Evolutionary conservation across 495 filamentous ascomycete genomes (phyloP).

Genomic region (Aspergillus olivimuriae): DNA sequence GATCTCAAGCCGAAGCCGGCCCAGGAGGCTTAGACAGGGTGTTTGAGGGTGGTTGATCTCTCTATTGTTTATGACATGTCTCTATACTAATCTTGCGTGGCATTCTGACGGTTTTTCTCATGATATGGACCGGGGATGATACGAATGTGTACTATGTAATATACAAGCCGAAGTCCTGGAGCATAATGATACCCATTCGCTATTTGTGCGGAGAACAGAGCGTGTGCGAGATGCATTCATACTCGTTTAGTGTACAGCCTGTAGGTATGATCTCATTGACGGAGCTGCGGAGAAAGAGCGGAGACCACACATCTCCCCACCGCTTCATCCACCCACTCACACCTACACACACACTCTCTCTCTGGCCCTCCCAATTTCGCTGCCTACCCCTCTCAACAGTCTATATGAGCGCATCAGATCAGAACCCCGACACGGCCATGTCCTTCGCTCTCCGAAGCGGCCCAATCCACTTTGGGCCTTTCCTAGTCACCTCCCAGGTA

Average conservation of each 20-base stretch:
- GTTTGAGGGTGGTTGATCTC: not conserved
- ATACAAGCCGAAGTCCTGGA: constrained; percentile 15
- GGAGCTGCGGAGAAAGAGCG: no score
- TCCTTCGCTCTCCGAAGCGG: constrained; percentile 21
- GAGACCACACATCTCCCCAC: no score
- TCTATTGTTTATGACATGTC: constrained; percentile 9
- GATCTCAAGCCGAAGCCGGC: not conserved
- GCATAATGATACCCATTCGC: constrained; percentile 36
- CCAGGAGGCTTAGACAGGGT: not conserved
- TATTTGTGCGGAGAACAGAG: no score
- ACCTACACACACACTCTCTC: not conserved
- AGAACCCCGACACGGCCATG: constrained; percentile 7
- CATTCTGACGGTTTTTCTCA: constrained; percentile 11
- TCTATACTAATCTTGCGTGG: constrained; percentile 15
- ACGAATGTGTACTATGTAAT: constrained; percentile 30
- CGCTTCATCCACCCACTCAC: not conserved
- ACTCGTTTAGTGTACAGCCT: no score
- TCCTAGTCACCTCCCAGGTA: constrained; percentile 43
- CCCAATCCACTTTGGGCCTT: constrained; percentile 41
- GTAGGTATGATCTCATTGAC: no score
- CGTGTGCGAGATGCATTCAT: no score
- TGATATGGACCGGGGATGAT: constrained; percentile 4
- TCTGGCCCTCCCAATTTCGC: no score
- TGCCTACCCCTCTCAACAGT: not conserved
- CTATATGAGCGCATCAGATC: not conserved